Base-by-base conservation (phyloP, 768 basidiomycete genomes). In the Paxillus ammoniavirescens region DNA sequence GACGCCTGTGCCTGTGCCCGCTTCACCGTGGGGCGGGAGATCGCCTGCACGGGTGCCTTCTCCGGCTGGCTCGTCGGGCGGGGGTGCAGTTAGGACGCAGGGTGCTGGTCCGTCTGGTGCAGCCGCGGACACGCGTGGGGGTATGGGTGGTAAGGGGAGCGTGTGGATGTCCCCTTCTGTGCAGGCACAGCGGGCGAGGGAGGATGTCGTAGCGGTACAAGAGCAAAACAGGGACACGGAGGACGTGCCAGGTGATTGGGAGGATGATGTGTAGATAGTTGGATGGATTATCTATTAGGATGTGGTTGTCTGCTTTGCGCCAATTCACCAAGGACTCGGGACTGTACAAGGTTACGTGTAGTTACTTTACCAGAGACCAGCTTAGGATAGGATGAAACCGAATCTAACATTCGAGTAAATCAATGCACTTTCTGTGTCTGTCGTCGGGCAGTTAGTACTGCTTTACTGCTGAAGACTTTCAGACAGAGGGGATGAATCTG, bases 161-260 rank as follows among this genome's bases (percentile, higher is more conserved):
- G 58, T 58, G 41, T 71, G 65, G 65, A 47, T 56, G 46, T 59
- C 66, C 1, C 57, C 61, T 18, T 53, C 54, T 1, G 62, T 64
- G 42, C 61, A 40, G 38, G 52, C 56, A 26, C 61, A 50, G 41
- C 64, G 58, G 2, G 61, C 30, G 7, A 40, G 41, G 37, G 54
- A 58, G 7, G 49, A 26, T 7, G 38, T 18, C 4, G 42, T 18
- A 46, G 42, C 17, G 44, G 26, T 40, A 12, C 52, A 21, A 15
- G 17, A 28, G 8, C 15, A 8, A 10, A 15, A 26, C 35, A 31
- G 31, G 31, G 15, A 2, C 8, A 38, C n/a, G 13, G 67, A 57
- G 33, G 61, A 62, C 41, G 73, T 84, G 6, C 83, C 82, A 1
- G 76, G 79, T 35, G 65, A 77, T 56, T 84, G 82, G 83, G 82